Evolutionary conservation across 331 rosid genomes (phyloP), one percentile per base, ranked within the genome.

Genomic region (Rosa hybrid): DNA sequence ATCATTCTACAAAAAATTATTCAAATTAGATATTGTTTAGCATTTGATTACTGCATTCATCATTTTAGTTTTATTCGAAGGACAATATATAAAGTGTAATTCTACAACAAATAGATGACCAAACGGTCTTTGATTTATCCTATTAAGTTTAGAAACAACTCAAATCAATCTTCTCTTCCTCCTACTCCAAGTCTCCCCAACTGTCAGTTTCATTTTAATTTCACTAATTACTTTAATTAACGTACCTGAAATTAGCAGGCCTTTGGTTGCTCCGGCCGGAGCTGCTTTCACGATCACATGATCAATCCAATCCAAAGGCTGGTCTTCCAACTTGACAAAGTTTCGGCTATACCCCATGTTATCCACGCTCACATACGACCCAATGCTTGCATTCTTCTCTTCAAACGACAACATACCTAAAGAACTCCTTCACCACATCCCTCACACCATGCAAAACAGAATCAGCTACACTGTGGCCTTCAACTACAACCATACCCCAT

Each of bases 321-420:
- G 70, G 16, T 75, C 27, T 60, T 75, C 70, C 27, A 54, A 75
- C 68, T 75, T 75, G 44, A 75, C 71, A 60, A 75, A 59, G 42
- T 59, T 75, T 7, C 57, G 27, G 79, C 57, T 18, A 27, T 59
- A 75, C 3, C 79, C 70, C 57, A 59, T 75, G 70, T 59, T 75
- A 14, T 75, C 45, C 3, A 41, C 42, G 63, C 71, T 75, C 57
- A 25, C 79, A 44, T 75, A 75, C 27, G 57, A 75, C 23, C 70
- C 78, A 42, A 75, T 44, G 25, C 57, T 75, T 23, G 78, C 78
- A 8, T 72, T 75, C 70, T 75, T 75, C 44, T 75, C 78, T 23
- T 59, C 70, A 75, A 75, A 75, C 45, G 78, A 75, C 79, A 59
- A 23, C 39, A 3, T 74, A 74, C 25, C 70, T 45, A 75, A 75